Percentiles rank a stretch among this genome's conserved stretches.
These are phyloP conservation scores for Pythium coloratum DNA, from an alignment of 352 stramenopile species.

Conservation along the genomic window DNA sequence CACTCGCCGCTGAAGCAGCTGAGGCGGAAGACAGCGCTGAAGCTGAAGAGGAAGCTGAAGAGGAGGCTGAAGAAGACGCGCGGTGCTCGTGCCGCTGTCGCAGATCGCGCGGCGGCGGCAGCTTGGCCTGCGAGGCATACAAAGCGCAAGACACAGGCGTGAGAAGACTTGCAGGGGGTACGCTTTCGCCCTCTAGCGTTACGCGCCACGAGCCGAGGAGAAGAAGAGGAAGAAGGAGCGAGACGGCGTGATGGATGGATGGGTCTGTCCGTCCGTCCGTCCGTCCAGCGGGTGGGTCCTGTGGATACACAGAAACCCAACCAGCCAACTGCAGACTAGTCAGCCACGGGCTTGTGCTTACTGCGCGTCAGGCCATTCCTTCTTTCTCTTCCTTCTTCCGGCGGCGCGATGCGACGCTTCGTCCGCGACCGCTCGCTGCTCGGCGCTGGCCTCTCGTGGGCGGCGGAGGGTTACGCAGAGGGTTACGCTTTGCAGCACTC, in stretches of 20 bases:
- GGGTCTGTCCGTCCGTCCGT: too few relatives aligned
- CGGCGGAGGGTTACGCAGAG: not conserved
- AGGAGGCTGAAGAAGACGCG: not conserved
- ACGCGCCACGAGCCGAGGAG: not conserved
- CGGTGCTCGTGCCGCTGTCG: not conserved
- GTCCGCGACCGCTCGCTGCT: not conserved
- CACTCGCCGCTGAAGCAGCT: too few relatives aligned
- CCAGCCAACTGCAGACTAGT: not conserved
- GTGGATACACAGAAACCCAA: not conserved
- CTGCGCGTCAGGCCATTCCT: not conserved
- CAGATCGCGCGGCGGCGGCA: not conserved
- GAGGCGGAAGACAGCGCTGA: too few relatives aligned
- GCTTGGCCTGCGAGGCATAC: not conserved
- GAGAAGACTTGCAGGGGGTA: not conserved
- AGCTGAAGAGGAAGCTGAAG: not conserved
- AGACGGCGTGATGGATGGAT: not conserved
- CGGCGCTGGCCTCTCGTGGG: not conserved
- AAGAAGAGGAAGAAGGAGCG: not conserved
- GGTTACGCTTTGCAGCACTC: not conserved
- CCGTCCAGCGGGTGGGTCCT: not conserved
- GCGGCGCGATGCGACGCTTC: not conserved
- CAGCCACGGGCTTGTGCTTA: too few relatives aligned
- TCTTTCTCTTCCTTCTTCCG: not conserved
- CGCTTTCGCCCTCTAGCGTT: not conserved
- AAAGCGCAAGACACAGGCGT: not conserved